Evolutionary conservation across 257 asterid species (phyloP).

Genomic region (Ilex aquifolium): DNA sequence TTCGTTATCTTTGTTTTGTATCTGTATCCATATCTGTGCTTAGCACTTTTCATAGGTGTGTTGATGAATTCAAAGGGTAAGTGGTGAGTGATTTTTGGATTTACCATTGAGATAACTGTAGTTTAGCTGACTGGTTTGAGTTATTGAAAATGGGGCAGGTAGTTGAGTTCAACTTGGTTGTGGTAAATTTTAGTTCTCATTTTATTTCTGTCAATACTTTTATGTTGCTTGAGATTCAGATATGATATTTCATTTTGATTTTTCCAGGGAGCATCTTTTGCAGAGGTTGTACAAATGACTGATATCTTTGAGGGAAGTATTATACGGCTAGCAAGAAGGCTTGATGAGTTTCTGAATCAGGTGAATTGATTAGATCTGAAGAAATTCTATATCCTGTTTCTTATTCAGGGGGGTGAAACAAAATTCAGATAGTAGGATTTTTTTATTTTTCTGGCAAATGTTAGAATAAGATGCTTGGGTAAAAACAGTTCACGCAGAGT

Average conservation of each 20-base stretch:
- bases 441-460: no score
- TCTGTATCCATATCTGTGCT: no score
- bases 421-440: no score
- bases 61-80: no score
- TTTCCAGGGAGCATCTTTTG: slow-evolving; percentile 76
- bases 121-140: not conserved
- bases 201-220: not conserved
- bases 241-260: not conserved
- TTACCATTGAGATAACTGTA: no score
- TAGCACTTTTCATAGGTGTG: no score
- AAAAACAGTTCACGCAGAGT: not conserved
- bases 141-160: not conserved
- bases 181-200: slow-evolving; percentile 4
- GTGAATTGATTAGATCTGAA: slow-evolving; percentile 21
- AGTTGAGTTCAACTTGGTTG: not conserved
- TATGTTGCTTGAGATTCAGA: no score
- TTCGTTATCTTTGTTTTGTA: no score
- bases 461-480: not conserved
- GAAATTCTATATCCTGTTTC: not conserved
- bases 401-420: not conserved
- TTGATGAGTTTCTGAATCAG: slow-evolving; percentile 94
- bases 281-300: slow-evolving; percentile 76
- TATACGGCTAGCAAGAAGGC: slow-evolving; percentile 81
- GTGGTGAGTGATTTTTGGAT: no score
- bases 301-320: slow-evolving; percentile 97